Base-by-base conservation (phyloP, 768 basidiomycete genomes). In the Tulasnella sp. region DNA sequence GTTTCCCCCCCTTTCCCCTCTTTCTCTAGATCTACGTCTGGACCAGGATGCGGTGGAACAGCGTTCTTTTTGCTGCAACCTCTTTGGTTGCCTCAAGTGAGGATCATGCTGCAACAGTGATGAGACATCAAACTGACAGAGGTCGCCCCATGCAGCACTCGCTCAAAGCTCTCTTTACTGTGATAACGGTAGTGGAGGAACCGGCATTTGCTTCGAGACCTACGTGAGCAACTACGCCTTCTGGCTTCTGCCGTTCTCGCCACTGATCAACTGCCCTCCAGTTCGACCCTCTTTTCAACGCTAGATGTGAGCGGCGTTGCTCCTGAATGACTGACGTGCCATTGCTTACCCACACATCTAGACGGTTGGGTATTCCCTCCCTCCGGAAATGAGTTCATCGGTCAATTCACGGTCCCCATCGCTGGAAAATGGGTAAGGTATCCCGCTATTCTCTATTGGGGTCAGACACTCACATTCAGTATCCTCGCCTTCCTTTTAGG, bases 351-450 rank as follows among this genome's bases (percentile, higher is more conserved):
- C 15, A 3, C 2, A 38, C 69, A 25, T 70, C n/a, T 70, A 70
- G 69, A 70, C 36, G 40, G 69, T 36, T 74, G 73, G 73, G 54
- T 58, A 14, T 74, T 74, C 73, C 73, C 73, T 38, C 73, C 73
- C 38, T 52, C 73, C n/a, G 73, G 73, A 49, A 74, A 74, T 74
- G 89, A 91, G 79, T 90, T 90, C 80, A 88, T 91, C 78, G 90
- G 87, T 72, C 88, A 89, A 81, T 87, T 90, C 68, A 85, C 89
- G 36, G 86, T 88, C 11, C 89, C 90, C 12, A 82, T 88, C 40
- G 84, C 79, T 9, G 85, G 85, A 29, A 80, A 85, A 83, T 91
- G 89, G 89, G 85, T 85, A 64, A 12, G 75, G 37, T 52, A 8
- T 54, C 58, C 5, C 54, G 29, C 54, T 45, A 3, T 40, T 49